Evolutionary conservation across 1,284 basidiomycete species (phyloP).

Genomic region (Clitocybe nebularis): DNA sequence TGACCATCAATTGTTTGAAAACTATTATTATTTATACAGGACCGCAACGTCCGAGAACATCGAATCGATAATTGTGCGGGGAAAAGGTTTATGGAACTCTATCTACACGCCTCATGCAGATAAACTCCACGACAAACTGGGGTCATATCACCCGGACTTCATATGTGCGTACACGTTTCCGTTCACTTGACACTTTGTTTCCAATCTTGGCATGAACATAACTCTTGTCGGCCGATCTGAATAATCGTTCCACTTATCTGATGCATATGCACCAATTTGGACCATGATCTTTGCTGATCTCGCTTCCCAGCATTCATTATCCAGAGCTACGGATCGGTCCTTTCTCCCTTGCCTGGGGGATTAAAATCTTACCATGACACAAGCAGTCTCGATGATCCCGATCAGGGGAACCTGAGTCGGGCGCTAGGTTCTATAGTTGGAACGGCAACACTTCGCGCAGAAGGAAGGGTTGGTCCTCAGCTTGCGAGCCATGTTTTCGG

Average conservation of each 20-base stretch:
- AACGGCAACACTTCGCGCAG: conserved; percentile 87
- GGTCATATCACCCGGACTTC: conserved; percentile 81
- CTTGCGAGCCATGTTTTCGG: conserved; percentile 92
- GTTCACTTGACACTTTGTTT: conserved; percentile 21
- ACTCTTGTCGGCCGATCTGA: conserved; percentile 21
- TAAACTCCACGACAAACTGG: conserved; percentile 89
- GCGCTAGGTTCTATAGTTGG: conserved; percentile 87
- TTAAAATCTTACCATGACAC: conserved; percentile 36
- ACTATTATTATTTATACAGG: conserved; percentile 36
- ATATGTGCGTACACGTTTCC: conserved; percentile 59
- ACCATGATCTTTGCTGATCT: conserved; percentile 24
- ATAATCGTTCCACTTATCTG: conserved; percentile 23
- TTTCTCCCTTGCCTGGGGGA: conserved; percentile 69
- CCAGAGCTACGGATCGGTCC: conserved; percentile 85
- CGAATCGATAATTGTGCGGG: conserved; percentile 61
- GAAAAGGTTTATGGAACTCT: conserved; percentile 78
- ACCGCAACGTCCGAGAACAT: conserved; percentile 61
- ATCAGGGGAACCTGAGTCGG: conserved; percentile 83
- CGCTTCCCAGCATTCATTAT: conserved; percentile 80
- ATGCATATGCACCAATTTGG: conserved; percentile 16
- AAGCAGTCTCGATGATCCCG: conserved; percentile 39
- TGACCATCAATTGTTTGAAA: conserved; percentile 1
- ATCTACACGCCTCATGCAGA: conserved; percentile 90
- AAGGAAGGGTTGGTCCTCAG: conserved; percentile 88
- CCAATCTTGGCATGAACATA: conserved; percentile 23